Evolutionary conservation across 352 stramenopile genomes (phyloP), one percentile per base, ranked within the genome.

Genomic region (Phytopythium sindhum): DNA sequence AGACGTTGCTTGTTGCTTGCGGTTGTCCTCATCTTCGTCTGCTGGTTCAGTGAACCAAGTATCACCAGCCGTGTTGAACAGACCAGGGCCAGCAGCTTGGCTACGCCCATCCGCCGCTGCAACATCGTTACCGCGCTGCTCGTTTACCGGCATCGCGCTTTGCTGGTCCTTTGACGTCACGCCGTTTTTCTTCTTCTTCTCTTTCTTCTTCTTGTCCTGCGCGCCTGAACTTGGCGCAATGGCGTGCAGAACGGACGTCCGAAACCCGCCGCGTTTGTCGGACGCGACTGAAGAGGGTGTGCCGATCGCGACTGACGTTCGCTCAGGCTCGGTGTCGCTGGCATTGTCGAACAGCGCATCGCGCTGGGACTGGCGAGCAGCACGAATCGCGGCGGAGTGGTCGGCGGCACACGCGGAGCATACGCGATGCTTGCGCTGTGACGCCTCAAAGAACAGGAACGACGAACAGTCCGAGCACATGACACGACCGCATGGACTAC

Each of bases 401-500:
- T 57, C 26, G 64, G 68, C 23, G 15, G 74, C 73, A 37, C 84
- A 93, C 7, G 67, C 57, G 0, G 61, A 61, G 57, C 84, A 93
- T 47, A 93, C 81, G 42, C 84, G 75, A 61, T 91, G 84, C 53
- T 90, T 91, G 24, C 71, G 75, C 31, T 76, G 71, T 8, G 77
- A 80, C n/a, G 78, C 65, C 61, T 82, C 64, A 45, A 93, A 86
- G 63, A 76, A 81, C 53, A 85, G 63, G 50, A 89, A 93, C 10
- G 66, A 74, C 7, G 84, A 93, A 63, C 84, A 93, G 35, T 91
- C 84, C 1, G 80, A 82, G 65, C 84, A 93, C 66, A 93, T 89
- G 56, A 93, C 79, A 23, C 79, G 79, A 8, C 84, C 84, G 26
- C 84, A 93, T 37, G 71, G 61, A 17, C 75, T 84, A n/a, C 17